phyloP scores from a whole-genome alignment of 23 red algal genomes.

The Chondrus crispus region DNA sequence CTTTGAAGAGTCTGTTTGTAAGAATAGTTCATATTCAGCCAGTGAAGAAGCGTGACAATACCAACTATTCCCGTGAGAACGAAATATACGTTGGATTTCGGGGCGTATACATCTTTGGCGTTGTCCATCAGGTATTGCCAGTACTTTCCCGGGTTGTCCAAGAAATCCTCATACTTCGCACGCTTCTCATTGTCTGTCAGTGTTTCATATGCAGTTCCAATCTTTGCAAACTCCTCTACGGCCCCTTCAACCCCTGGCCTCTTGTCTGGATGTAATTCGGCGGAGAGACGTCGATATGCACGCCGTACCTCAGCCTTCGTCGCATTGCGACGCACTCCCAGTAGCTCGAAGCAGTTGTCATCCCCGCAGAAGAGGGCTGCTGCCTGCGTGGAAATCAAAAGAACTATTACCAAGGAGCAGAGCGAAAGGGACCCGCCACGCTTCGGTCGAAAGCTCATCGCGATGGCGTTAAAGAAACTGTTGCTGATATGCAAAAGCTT shows the following conservation, averaged over 20 bases:
- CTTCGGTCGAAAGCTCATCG: no score
- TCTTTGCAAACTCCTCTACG: conserved; percentile 52
- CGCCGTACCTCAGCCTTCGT: conserved; percentile 62
- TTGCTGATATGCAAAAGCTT: no score
- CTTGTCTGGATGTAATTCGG: conserved; percentile 80
- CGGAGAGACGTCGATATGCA: conserved; percentile 74
- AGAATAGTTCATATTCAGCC: conserved; percentile 62
- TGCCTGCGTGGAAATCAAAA: background rate
- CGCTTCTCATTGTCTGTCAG: conserved; percentile 49
- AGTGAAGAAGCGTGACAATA: conserved; percentile 54
- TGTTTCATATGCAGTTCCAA: conserved; percentile 87
- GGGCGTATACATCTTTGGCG: conserved; percentile 43
- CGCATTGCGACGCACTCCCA: conserved; percentile 63
- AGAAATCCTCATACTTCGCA: conserved; percentile 70
- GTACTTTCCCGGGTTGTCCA: conserved; percentile 80
- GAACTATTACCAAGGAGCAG: no score
- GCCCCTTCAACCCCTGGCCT: conserved; percentile 64
- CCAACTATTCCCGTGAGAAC: conserved; percentile 43
- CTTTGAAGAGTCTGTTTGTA: conserved; percentile 9
- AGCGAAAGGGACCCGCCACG: no score
- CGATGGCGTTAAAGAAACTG: no score
- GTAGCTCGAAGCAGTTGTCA: conserved; percentile 82
- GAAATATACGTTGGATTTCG: conserved; percentile 52
- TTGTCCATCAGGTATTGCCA: conserved; percentile 34
- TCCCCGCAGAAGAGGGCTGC: conserved; percentile 64